Percentiles rank a stretch among this genome's conserved stretches.
phyloP scores from a whole-genome alignment of 1,284 basidiomycete genomes.

The Prillingera fragicola region DNA sequence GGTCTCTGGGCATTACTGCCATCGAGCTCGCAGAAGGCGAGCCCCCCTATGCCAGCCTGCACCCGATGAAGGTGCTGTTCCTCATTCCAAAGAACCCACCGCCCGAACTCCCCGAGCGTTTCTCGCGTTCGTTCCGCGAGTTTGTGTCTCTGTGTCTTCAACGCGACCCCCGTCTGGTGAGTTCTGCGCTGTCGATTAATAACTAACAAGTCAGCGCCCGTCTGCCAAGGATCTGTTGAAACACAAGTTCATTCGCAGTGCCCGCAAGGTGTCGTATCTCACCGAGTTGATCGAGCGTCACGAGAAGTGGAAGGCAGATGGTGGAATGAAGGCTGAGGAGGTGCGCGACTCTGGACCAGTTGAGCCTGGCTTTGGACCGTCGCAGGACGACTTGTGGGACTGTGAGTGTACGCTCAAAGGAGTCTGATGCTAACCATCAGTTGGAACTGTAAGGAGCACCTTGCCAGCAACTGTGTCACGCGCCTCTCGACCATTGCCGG shows the following conservation, averaged over 20 bases:
- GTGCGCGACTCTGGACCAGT: slow-evolving; percentile 20
- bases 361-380: slow-evolving; percentile 50
- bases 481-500: slow-evolving; percentile 12
- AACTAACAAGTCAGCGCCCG: slow-evolving; percentile 60
- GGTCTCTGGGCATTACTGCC: slow-evolving; percentile 90
- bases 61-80: slow-evolving; percentile 99
- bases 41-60: slow-evolving; percentile 93
- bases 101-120: slow-evolving; percentile 75
- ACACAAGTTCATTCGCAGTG: slow-evolving; percentile 90
- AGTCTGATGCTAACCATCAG: slow-evolving; percentile 18
- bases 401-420: slow-evolving; percentile 55
- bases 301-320: slow-evolving; percentile 84
- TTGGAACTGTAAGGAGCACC: slow-evolving; percentile 43
- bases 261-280: slow-evolving; percentile 87
- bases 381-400: slow-evolving; percentile 86
- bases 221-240: slow-evolving; percentile 89
- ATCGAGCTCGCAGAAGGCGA: slow-evolving; percentile 97
- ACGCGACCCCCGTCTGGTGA: slow-evolving; percentile 82
- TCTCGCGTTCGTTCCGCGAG: slow-evolving; percentile 86
- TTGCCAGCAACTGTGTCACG: slow-evolving; percentile 32
- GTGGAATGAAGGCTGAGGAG: slow-evolving; percentile 69
- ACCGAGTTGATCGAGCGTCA: slow-evolving; percentile 93
- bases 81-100: slow-evolving; percentile 97
- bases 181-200: slow-evolving; percentile 31
- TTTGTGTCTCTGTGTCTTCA: slow-evolving; percentile 91